These are phyloP conservation scores for Neurospora tetrasperma DNA, from an alignment of 495 filamentous ascomycete genomes.

Conservation along the genomic window DNA sequence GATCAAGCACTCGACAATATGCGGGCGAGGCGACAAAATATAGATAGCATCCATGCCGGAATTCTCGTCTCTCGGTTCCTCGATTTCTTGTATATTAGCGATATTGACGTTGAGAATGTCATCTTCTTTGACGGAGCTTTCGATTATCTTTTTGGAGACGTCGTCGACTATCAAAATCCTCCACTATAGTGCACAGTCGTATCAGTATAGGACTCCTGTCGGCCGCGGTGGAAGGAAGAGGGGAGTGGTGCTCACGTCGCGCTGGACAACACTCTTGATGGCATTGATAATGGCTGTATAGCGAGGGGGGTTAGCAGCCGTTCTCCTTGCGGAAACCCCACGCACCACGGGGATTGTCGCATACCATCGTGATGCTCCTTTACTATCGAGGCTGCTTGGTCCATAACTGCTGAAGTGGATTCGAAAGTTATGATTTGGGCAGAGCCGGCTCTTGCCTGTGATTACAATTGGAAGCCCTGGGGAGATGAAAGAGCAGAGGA, in stretches of 20 bases:
- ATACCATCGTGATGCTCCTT: slow-evolving; percentile 27
- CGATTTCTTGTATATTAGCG: slow-evolving; percentile 87
- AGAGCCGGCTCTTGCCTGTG: slow-evolving; percentile 8
- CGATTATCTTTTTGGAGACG: slow-evolving; percentile 64
- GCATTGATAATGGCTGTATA: slow-evolving; percentile 35
- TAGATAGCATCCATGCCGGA: slow-evolving; percentile 89
- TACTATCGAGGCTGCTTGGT: slow-evolving; percentile 24
- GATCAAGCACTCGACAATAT: slow-evolving; percentile 87
- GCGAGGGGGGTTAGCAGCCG: background rate
- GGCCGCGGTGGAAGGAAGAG: background rate
- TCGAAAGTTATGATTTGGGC: background rate
- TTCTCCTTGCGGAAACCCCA: background rate
- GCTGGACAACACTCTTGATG: slow-evolving; percentile 43
- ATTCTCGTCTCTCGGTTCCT: slow-evolving; percentile 68
- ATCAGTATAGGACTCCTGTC: slow-evolving; percentile 6
- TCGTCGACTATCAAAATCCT: slow-evolving; percentile 88
- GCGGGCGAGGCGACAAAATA: slow-evolving; percentile 69
- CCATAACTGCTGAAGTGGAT: slow-evolving; percentile 13
- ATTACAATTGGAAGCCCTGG: background rate
- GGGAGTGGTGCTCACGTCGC: slow-evolving; percentile 36
- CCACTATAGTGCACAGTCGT: slow-evolving; percentile 50
- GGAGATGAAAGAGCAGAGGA: background rate
- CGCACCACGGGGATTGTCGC: background rate
- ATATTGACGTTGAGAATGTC: slow-evolving; percentile 92
- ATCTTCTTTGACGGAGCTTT: slow-evolving; percentile 84